A percentile compares a stretch with the other conserved stretches of the same genome.
These are phyloP conservation scores for Diaporthe vaccinii DNA, from an alignment of 2,329 filamentous ascomycete genomes.

Conservation along the genomic window DNA sequence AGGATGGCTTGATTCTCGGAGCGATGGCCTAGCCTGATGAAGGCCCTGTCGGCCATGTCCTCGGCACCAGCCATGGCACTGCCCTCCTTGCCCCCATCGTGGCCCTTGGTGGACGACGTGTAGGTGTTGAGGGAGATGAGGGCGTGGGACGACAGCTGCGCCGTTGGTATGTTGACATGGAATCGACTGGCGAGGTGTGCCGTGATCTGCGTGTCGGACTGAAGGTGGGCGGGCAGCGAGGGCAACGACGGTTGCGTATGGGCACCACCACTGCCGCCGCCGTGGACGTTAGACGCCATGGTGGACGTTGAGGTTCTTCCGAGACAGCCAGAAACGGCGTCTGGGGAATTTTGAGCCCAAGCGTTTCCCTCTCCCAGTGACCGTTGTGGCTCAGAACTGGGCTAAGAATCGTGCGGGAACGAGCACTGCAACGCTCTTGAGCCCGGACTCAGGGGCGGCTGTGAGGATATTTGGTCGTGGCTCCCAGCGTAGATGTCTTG, in stretches of 20 bases:
- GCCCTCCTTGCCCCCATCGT: conserved; percentile 91
- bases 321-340: conserved; percentile 46
- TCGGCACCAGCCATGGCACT: conserved; percentile 94
- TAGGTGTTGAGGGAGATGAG: conserved; percentile 96
- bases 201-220: conserved; percentile 76
- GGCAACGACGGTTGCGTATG: conserved; percentile 90
- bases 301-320: conserved; percentile 49
- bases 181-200: conserved; percentile 90
- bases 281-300: conserved; percentile 73
- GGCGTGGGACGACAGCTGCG: conserved; percentile 90
- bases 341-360: conserved; percentile 28
- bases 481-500: background rate
- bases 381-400: conserved; percentile 10
- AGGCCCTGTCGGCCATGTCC: conserved; percentile 89
- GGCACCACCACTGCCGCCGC: conserved; percentile 67
- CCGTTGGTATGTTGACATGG: conserved; percentile 90
- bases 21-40: conserved; percentile 85
- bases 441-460: conserved; percentile 1
- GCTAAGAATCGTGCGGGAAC: background rate
- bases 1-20: conserved; percentile 94
- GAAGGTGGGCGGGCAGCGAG: conserved; percentile 85
- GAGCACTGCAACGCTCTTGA: conserved; percentile 17
- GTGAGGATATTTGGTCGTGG: background rate
- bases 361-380: conserved; percentile 17
- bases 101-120: conserved; percentile 86